Percentiles rank a stretch among this genome's conserved stretches.
Evolutionary conservation across 768 basidiomycete genomes (phyloP).

Genomic region (Tulasnella sp.): DNA sequence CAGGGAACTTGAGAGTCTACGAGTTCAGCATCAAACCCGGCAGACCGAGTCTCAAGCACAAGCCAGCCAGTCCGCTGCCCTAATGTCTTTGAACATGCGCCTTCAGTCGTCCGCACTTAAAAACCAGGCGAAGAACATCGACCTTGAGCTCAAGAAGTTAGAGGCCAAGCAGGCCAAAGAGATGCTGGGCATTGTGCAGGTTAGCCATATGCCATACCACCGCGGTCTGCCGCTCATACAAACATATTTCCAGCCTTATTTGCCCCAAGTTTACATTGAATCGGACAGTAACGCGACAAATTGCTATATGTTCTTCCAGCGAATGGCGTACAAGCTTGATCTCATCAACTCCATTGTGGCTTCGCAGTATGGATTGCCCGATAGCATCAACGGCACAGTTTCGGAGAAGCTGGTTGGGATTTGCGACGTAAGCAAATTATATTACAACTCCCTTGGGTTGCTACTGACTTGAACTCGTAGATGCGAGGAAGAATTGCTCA

Average conservation of each 20-base stretch:
- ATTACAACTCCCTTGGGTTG: neutral
- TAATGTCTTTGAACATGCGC: slow-evolving; percentile 91
- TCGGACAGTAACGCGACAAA: slow-evolving; percentile 80
- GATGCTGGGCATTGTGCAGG: slow-evolving; percentile 73
- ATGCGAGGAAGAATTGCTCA: slow-evolving; percentile 76
- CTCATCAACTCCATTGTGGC: slow-evolving; percentile 75
- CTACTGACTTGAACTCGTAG: slow-evolving; percentile 30
- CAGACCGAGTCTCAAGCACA: slow-evolving; percentile 75
- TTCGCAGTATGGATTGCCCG: slow-evolving; percentile 73
- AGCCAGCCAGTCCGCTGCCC: slow-evolving; percentile 79
- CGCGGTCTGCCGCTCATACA: neutral
- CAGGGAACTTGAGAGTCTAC: slow-evolving; percentile 79
- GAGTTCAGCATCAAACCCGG: slow-evolving; percentile 74
- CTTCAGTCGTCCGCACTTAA: slow-evolving; percentile 85
- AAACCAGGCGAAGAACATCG: slow-evolving; percentile 81
- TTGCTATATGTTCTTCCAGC: slow-evolving; percentile 87
- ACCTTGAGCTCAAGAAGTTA: slow-evolving; percentile 76
- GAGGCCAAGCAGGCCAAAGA: slow-evolving; percentile 78
- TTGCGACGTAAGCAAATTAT: slow-evolving; percentile 63
- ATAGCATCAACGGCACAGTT: slow-evolving; percentile 69
- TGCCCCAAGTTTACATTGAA: slow-evolving; percentile 84
- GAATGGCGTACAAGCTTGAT: slow-evolving; percentile 77
- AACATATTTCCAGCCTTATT: slow-evolving; percentile 55
- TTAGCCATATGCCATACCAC: slow-evolving; percentile 24
- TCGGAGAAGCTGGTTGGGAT: slow-evolving; percentile 86